Conservation (phyloP, 169 alveolate genomes). For the Amoebophrya sp. region DNA sequence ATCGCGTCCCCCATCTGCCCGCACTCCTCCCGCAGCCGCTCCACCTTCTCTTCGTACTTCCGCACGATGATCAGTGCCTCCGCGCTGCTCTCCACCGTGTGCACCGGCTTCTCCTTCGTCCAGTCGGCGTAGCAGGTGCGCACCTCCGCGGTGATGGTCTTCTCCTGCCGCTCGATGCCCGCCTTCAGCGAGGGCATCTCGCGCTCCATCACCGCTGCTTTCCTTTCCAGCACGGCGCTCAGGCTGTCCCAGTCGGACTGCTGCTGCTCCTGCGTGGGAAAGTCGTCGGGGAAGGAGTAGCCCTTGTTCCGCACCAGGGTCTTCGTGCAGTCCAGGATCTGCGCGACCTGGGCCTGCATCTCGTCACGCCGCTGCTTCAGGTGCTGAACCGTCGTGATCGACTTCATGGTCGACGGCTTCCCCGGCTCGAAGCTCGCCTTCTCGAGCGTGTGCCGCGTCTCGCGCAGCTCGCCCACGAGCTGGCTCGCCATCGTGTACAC, state of each 20-base stretch:
- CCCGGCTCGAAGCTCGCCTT: slow-evolving; percentile 38
- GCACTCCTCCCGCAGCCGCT: background rate
- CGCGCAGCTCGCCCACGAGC: slow-evolving; percentile 41
- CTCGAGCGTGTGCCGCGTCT: slow-evolving; percentile 47
- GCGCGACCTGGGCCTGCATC: background rate
- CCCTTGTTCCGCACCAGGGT: background rate
- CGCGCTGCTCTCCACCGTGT: background rate
- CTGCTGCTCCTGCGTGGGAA: background rate
- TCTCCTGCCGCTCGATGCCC: background rate
- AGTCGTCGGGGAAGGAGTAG: background rate
- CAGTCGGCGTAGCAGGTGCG: background rate
- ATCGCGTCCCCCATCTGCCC: background rate
- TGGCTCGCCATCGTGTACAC: slow-evolving; percentile 43
- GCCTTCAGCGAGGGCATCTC: slow-evolving; percentile 52
- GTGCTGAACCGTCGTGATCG: background rate
- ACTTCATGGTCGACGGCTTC: background rate
- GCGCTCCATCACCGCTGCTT: slow-evolving; percentile 49
- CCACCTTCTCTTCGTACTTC: background rate
- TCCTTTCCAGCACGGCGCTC: slow-evolving; percentile 48
- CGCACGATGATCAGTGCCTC: background rate
- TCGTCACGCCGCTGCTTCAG: background rate
- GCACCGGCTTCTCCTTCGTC: background rate
- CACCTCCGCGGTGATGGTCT: background rate
- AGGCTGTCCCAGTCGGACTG: slow-evolving; percentile 66
- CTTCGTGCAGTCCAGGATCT: background rate